These are phyloP conservation scores for Puccinia horiana DNA, from an alignment of 1,284 basidiomycete genomes.

Conservation along the genomic window DNA sequence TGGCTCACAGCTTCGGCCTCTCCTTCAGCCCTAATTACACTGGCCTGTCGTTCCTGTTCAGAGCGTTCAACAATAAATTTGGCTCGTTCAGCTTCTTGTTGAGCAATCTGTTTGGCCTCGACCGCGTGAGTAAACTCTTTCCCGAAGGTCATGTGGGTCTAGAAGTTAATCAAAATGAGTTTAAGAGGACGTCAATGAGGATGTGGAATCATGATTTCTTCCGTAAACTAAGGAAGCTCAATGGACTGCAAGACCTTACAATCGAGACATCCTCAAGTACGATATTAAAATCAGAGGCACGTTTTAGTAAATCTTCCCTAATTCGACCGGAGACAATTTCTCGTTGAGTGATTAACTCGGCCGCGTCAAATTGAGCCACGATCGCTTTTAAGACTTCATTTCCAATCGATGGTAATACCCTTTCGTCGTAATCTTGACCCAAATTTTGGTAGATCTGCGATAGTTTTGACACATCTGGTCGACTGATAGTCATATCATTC, in stretches of 20 bases:
- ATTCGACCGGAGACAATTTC: constrained; percentile 80
- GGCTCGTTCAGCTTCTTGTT: constrained; percentile 95
- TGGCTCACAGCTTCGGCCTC: constrained; percentile 78
- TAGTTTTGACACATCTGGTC: constrained; percentile 85
- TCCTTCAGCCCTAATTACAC: constrained; percentile 95
- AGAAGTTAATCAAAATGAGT: not conserved
- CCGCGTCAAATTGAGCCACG: constrained; percentile 97
- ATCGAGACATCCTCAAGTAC: constrained; percentile 96
- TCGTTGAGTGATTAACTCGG: constrained; percentile 78
- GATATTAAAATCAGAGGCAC: constrained; percentile 95
- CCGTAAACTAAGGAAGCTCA: not conserved
- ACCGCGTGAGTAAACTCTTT: constrained; percentile 74
- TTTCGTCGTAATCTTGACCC: constrained; percentile 95
- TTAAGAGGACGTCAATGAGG: not conserved
- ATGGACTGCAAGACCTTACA: constrained; percentile 64
- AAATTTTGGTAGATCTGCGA: constrained; percentile 92
- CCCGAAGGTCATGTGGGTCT: constrained; percentile 65
- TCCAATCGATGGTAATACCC: constrained; percentile 75
- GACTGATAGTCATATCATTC: constrained; percentile 51
- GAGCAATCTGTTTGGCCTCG: constrained; percentile 96
- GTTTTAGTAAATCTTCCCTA: constrained; percentile 83
- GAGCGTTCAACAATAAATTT: constrained; percentile 96
- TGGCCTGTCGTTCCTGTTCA: constrained; percentile 97
- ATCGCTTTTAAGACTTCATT: constrained; percentile 98
- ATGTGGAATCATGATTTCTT: not conserved